Base-by-base conservation (phyloP, 2,329 filamentous ascomycete species). In the Colletotrichum filicis region DNA sequence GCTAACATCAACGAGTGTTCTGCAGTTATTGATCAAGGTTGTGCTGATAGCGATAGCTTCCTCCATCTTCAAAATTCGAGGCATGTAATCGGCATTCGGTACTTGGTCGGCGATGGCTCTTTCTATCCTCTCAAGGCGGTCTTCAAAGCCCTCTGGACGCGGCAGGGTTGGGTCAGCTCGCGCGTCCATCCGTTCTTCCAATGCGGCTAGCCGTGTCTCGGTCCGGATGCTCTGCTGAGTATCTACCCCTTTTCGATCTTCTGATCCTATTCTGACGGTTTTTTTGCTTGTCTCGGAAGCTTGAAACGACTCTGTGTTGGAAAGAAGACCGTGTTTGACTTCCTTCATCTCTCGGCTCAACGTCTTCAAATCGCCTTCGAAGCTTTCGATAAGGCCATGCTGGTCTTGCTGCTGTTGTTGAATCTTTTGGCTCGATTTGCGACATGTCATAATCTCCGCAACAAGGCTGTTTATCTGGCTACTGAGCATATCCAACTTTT, bases 1-100 rank as follows among this genome's bases (percentile, higher is more conserved):
- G 55, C 53, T 70, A 7, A 56, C 59, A 35, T 70, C 70, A 9
- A 73, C 60, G n/a, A 73, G 26, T 6, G 60, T 70, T 57, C 66
- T 73, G 42, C 70, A 70, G 14, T 64, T 60, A 24, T 60, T 19
- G 42, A 73, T 65, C 22, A 73, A 56, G 26, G 55, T 37, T 19
- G 26, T 30, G 2, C 26, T 70, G 19, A 35, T 49, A 16, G 32
- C 26, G 19, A 60, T 35, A 37, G 46, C 46, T 37, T 64, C 55
- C n/a, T 70, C 70, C 30, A 69, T 65, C 28, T 26, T 65, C 11
- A 19, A 5, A 24, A 73, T 19, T 1, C 70, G 70, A 4, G 32
- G 11, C 14, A 56, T 60, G 9, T 46, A 12, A 4, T 30, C 42
- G 5, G 42, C 9, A 28, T 32, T 28, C 11, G 30, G 22, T 28